Conservation (phyloP, 805 yeast species). For the Metschnikowia colocasiae region DNA sequence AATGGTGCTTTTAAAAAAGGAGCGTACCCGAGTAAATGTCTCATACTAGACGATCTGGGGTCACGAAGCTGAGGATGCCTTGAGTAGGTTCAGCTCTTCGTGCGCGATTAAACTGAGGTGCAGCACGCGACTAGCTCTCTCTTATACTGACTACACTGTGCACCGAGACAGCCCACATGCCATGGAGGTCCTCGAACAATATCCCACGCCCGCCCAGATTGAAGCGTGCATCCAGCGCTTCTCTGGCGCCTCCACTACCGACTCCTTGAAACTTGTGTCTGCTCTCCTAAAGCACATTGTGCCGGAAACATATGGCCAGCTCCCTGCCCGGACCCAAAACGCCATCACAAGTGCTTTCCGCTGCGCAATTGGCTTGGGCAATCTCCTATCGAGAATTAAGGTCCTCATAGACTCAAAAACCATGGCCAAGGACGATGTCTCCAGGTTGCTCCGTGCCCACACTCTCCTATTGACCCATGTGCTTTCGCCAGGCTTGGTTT, state of each 20-base stretch:
- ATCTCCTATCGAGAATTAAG: slow-evolving; percentile 19
- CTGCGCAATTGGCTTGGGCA: slow-evolving; percentile 31
- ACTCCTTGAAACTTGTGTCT: slow-evolving; percentile 16
- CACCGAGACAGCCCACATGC: background rate
- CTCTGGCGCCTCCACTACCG: background rate
- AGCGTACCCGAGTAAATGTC: too few relatives aligned
- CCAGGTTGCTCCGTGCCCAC: slow-evolving; percentile 10
- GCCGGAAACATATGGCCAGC: slow-evolving; percentile 27
- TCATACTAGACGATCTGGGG: too few relatives aligned
- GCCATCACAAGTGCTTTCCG: slow-evolving; percentile 18
- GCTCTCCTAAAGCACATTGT: slow-evolving; percentile 30
- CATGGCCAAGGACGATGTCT: slow-evolving; percentile 11
- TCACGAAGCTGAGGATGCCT: too few relatives aligned
- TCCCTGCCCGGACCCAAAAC: slow-evolving; percentile 16
- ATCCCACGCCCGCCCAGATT: slow-evolving; percentile 14
- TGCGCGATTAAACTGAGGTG: too few relatives aligned
- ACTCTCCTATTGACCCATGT: slow-evolving; percentile 15
- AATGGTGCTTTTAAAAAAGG: too few relatives aligned
- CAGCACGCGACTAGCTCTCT: too few relatives aligned
- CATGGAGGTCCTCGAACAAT: slow-evolving; percentile 13
- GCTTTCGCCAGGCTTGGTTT: slow-evolving; percentile 17
- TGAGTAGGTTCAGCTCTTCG: too few relatives aligned
- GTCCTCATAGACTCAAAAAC: slow-evolving; percentile 9
- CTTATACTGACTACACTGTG: background rate
- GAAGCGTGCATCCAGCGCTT: slow-evolving; percentile 8